These are phyloP conservation scores for Botrytis fragariae DNA, from an alignment of 2,329 filamentous ascomycete genomes.

Conservation along the genomic window DNA sequence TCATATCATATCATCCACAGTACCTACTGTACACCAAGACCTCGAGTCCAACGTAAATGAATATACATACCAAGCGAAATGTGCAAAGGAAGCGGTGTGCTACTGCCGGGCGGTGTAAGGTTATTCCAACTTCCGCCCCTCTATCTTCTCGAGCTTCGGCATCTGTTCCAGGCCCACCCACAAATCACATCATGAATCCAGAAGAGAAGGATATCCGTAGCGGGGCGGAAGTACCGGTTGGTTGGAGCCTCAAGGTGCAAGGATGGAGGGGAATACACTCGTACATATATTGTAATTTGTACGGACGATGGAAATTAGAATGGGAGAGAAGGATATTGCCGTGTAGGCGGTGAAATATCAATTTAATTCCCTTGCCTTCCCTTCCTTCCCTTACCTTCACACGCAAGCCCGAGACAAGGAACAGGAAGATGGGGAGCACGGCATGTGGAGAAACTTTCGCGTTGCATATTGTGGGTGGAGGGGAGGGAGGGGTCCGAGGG, in stretches of 20 bases:
- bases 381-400: neutral
- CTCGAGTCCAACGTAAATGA: neutral
- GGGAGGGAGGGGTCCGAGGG: neutral
- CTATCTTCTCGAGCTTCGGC: neutral
- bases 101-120: slow-evolving; percentile 6
- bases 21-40: neutral
- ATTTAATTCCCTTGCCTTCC: neutral
- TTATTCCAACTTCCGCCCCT: neutral
- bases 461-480: neutral
- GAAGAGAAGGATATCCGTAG: neutral
- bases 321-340: neutral
- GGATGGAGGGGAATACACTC: neutral
- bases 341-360: neutral
- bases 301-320: neutral
- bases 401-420: neutral
- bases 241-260: neutral
- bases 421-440: neutral
- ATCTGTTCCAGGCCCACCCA: neutral
- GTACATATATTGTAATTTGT: neutral
- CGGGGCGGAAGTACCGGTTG: neutral
- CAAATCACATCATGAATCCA: neutral
- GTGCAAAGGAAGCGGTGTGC: neutral
- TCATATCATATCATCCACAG: neutral
- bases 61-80: neutral
- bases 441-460: neutral